Evolutionary conservation across 1,284 basidiomycete genomes (phyloP), one percentile per base, ranked within the genome.

Genomic region (Pyrrhoderma lamaoense): DNA sequence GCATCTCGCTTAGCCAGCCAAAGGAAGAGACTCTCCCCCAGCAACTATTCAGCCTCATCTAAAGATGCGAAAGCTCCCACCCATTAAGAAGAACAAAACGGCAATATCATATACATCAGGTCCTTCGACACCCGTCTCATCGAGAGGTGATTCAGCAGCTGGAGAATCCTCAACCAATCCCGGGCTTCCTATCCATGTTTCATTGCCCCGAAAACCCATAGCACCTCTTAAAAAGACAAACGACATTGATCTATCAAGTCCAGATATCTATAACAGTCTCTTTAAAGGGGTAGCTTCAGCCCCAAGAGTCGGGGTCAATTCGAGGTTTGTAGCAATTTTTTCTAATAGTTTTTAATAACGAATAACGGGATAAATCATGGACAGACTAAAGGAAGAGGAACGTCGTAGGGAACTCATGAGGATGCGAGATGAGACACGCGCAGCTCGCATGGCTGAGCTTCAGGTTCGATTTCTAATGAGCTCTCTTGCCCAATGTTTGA

Each of bases 21-120:
- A 59, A 40, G 39, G 52, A 51, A 54, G 57, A 61, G 25, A 59
- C 65, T 21, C 40, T 58, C 1, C 47, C 55, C 5, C 39, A 18
- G 18, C 48, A 2, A 11, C 49, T 3, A 4, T 11, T 8, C 50
- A 61, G 23, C 52, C 67, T 14, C 58, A 64, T 11, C 64, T 67
- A 5, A 82, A 81, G 68, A 83, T 82, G 59, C 73, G 70, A 46
- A 86, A 85, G 60, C 69, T 85, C 11, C 85, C 85, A 2, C 69
- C 76, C 7, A 88, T 88, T 56, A 87, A 79, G 70, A 88, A 88
- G 67, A 83, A 74, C 60, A 87, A 85, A 62, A 57, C 63, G 31
- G 56, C 63, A 0, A 60, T n/a, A n/a, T n/a, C 71, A 1, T 59
- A 67, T 5, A 61, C 61, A 3, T 59, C 63, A 8, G 49, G 62